These are phyloP conservation scores for Dendrocalamus latiflorus DNA, from an alignment of 202 grass and related monocot genomes.

Conservation along the genomic window DNA sequence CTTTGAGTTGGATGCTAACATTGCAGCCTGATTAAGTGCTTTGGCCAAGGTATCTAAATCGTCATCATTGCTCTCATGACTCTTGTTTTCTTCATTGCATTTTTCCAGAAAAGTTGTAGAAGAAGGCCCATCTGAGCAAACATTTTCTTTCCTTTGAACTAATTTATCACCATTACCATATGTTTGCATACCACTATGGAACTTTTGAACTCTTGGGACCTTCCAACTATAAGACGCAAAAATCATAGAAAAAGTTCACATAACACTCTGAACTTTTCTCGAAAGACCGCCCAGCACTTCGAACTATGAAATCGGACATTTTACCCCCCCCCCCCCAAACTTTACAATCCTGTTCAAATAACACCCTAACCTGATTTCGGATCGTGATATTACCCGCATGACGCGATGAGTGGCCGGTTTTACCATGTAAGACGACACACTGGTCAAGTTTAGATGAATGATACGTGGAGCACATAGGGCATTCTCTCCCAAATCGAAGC, in stretches of 20 bases:
- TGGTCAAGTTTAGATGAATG: no score
- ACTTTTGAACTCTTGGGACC: slow-evolving; percentile 67
- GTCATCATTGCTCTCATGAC: slow-evolving; percentile 37
- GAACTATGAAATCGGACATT: no score
- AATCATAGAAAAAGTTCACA: neutral
- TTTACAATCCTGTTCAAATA: no score
- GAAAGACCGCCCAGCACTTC: no score
- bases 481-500: no score
- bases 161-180: neutral
- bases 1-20: slow-evolving; percentile 63
- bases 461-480: no score
- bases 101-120: slow-evolving; percentile 23
- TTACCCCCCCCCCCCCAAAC: no score
- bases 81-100: slow-evolving; percentile 28
- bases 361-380: no score
- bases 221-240: slow-evolving; percentile 61
- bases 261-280: no score
- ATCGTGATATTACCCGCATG: no score
- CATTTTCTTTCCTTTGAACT: slow-evolving; percentile 13
- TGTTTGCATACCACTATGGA: slow-evolving; percentile 18
- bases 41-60: slow-evolving; percentile 72
- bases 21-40: slow-evolving; percentile 65
- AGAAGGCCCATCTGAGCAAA: neutral
- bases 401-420: no score
- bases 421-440: no score